Evolutionary conservation across 352 stramenopile genomes (phyloP), one percentile per base, ranked within the genome.

Genomic region (Globisporangium spinosum): DNA sequence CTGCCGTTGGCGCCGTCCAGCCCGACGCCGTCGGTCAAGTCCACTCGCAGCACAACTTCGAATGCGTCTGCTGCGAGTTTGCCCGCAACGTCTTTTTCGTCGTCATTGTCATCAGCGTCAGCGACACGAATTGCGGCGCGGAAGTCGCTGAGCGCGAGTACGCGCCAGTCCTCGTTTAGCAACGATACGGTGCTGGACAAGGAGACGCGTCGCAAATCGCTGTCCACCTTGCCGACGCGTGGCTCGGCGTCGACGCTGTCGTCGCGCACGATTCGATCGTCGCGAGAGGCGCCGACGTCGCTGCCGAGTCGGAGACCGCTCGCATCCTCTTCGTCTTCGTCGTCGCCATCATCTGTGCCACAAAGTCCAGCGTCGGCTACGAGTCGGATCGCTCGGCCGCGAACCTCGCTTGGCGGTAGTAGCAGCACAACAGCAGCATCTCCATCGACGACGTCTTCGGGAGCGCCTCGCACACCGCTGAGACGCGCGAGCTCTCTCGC

Each of bases 21-120:
- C 20, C 81, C 79, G 2, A 78, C 79, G 25, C 66, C 72, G 23
- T 91, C 83, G 20, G 74, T 69, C 8, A 77, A 75, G 47, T 86
- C 80, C 10, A 76, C 69, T 32, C 80, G 74, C 13, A 89, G 77
- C 43, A 76, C 70, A 22, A 71, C 74, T 1, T 91, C 80, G 6
- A 80, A 73, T 9, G 74, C 74, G 0, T 89, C 79, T 5, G 62
- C 70, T 13, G 71, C 73, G 20, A 76, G 76, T 7, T 55, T 70
- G 10, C 72, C 71, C 7, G 66, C 68, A 4, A 61, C 65, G 27
- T 23, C 55, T 1, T 57, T 23, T n/a, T 34, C 47, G n/a, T 27
- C 8, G n/a, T 45, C 27, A 15, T 58, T 32, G 35, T 29, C 63
- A 22, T 71, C 69, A 20, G 27, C 64, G 0, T 40, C 66, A 20